Evolutionary conservation across 2,329 filamentous ascomycete genomes (phyloP).

Genomic region (Dothideomycetidae sp.): DNA sequence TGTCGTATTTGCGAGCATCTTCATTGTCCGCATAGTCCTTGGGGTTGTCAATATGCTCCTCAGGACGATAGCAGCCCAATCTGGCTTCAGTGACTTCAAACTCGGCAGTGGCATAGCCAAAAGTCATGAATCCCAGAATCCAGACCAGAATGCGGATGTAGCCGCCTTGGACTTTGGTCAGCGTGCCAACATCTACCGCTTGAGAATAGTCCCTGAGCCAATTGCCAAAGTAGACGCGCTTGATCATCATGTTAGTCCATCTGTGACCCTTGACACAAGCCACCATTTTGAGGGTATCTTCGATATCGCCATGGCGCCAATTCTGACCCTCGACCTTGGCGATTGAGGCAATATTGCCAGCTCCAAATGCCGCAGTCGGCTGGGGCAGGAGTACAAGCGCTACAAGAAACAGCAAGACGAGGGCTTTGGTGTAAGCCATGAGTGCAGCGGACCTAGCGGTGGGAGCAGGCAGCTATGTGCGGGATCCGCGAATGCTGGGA

Average conservation of each 20-base stretch:
- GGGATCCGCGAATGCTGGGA: constrained; percentile 1
- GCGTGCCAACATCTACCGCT: constrained; percentile 80
- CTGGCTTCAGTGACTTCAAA: constrained; percentile 72
- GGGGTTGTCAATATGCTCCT: constrained; percentile 68
- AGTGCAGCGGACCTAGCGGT: constrained; percentile 1
- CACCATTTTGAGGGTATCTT: constrained; percentile 71
- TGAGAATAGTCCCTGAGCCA: constrained; percentile 92
- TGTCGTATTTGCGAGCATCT: constrained; percentile 72
- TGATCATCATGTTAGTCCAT: constrained; percentile 29
- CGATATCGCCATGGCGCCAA: constrained; percentile 59
- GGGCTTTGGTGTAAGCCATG: constrained; percentile 13
- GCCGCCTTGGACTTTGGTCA: constrained; percentile 81
- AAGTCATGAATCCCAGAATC: constrained; percentile 79
- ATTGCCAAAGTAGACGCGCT: constrained; percentile 85
- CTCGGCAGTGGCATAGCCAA: constrained; percentile 65
- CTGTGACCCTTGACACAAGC: constrained; percentile 51
- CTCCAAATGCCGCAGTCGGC: constrained; percentile 65
- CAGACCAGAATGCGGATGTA: constrained; percentile 82
- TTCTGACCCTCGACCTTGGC: constrained; percentile 74
- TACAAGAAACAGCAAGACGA: constrained; percentile 10
- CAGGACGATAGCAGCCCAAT: constrained; percentile 66
- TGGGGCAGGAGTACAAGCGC: constrained; percentile 49
- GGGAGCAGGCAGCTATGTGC: neutral
- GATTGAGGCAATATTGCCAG: constrained; percentile 73
- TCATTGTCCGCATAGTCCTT: constrained; percentile 80